A percentile compares a stretch with the other conserved stretches of the same genome.
These are phyloP conservation scores for Curvularia spicifera DNA, from an alignment of 2,329 filamentous ascomycete genomes.

Conservation along the genomic window DNA sequence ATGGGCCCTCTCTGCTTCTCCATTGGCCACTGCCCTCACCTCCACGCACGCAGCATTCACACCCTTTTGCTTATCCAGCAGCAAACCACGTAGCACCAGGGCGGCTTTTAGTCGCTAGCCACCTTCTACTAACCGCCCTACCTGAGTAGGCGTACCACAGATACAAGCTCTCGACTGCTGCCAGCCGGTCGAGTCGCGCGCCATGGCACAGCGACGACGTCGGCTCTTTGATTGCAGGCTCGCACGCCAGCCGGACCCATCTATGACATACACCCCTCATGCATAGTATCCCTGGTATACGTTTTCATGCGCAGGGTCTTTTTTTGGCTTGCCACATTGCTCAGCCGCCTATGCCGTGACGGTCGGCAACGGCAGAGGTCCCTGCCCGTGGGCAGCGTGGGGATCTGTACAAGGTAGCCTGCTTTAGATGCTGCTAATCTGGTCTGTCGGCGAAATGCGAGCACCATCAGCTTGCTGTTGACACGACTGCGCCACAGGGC, in stretches of 20 bases:
- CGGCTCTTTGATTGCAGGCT: slow-evolving; percentile 26
- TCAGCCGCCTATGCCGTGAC: slow-evolving; percentile 14
- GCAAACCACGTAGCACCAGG: slow-evolving; percentile 25
- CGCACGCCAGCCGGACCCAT: slow-evolving; percentile 14
- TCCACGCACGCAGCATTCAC: slow-evolving; percentile 24
- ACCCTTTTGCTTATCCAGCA: slow-evolving; percentile 15
- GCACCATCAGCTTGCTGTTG: slow-evolving; percentile 10
- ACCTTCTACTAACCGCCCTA: slow-evolving; percentile 27
- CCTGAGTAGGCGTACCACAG: slow-evolving; percentile 18
- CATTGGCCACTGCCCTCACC: slow-evolving; percentile 26
- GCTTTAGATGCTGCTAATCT: slow-evolving; percentile 9
- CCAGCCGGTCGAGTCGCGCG: not conserved
- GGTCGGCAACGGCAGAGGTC: slow-evolving; percentile 1
- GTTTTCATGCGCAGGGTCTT: slow-evolving; percentile 26
- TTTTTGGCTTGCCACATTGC: slow-evolving; percentile 24
- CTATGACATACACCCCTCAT: slow-evolving; percentile 24
- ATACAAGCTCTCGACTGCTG: slow-evolving; percentile 18
- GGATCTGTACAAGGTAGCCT: slow-evolving; percentile 2
- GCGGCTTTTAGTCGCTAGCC: slow-evolving; percentile 14
- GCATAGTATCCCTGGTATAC: slow-evolving; percentile 21
- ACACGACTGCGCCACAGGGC: slow-evolving; percentile 29
- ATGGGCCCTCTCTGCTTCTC: slow-evolving; percentile 14
- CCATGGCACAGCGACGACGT: not conserved
- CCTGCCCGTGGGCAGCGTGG: not conserved
- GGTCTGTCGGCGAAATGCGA: slow-evolving; percentile 17